phyloP scores from a whole-genome alignment of 2,329 filamentous ascomycete genomes.

The Hypocrella siamensis region DNA sequence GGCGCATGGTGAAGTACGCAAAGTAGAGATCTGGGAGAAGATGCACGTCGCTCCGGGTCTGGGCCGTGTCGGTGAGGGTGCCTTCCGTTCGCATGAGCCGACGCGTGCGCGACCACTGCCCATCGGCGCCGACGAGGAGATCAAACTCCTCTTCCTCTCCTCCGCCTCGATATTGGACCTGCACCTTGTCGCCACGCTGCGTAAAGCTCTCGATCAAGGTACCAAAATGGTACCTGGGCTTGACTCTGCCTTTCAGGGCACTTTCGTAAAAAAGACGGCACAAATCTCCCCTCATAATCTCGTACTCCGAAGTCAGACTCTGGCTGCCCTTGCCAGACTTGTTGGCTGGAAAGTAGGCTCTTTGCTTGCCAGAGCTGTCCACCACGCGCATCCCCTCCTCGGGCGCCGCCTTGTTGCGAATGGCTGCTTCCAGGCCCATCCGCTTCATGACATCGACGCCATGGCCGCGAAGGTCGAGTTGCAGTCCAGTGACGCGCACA shows the following conservation, averaged over 20 bases:
- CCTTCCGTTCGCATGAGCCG: background rate
- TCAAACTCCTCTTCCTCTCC: background rate
- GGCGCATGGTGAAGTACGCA: background rate
- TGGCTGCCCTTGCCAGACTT: background rate
- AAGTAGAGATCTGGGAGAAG: background rate
- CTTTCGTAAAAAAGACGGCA: background rate
- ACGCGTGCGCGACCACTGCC: background rate
- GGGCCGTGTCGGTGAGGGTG: background rate
- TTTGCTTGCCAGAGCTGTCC: background rate
- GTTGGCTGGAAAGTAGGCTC: background rate
- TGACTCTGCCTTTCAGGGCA: background rate
- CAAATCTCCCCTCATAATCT: background rate
- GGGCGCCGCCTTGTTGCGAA: background rate
- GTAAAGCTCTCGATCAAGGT: background rate
- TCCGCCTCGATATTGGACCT: background rate
- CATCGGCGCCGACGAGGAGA: background rate
- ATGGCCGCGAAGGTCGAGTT: background rate
- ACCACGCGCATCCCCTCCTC: background rate
- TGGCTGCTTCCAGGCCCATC: background rate
- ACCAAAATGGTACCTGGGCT: background rate
- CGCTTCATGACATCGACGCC: background rate
- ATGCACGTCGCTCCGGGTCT: background rate
- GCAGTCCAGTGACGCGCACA: background rate
- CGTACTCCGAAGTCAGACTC: background rate
- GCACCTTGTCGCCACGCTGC: background rate